phyloP scores from a whole-genome alignment of 345 rosid genomes.

The Gossypium australe region DNA sequence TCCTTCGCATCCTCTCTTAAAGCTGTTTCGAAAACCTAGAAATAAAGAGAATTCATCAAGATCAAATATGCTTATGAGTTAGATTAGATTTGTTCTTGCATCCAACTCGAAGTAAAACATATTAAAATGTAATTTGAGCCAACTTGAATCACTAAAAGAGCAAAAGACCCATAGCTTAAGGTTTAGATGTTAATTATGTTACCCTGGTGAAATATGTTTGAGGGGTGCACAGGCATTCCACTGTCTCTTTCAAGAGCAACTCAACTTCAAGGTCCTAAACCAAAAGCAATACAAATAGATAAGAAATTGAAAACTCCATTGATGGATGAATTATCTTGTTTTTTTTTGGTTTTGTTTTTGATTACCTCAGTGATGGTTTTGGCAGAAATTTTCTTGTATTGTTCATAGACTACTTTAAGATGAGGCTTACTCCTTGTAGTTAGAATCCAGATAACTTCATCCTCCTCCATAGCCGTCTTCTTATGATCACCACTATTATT shows the following conservation, averaged over 20 bases:
- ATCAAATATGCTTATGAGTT: not conserved
- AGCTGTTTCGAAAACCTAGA: constrained; percentile 55
- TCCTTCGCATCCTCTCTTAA: constrained; percentile 46
- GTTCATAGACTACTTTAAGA: constrained; percentile 44
- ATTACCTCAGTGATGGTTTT: constrained; percentile 46
- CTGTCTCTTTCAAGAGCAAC: constrained; percentile 37
- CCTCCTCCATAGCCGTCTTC: constrained; percentile 41
- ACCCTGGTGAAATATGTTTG: constrained; percentile 67
- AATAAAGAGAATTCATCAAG: constrained; percentile 1
- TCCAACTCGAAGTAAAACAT: too few relatives aligned
- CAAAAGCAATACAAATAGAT: not conserved
- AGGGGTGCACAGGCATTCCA: constrained; percentile 63
- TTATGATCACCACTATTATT: constrained; percentile 19
- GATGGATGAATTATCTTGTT: too few relatives aligned
- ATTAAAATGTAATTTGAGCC: too few relatives aligned
- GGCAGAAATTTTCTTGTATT: constrained; percentile 47
- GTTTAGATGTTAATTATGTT: not conserved
- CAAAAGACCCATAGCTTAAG: too few relatives aligned
- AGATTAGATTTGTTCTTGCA: too few relatives aligned
- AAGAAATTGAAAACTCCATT: not conserved
- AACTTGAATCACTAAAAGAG: too few relatives aligned
- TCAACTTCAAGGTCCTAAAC: constrained; percentile 47
- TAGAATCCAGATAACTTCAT: constrained; percentile 65
- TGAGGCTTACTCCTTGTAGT: constrained; percentile 81
- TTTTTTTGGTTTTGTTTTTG: not conserved